Conservation (phyloP, 345 rosid genomes). For the Aquilaria sinensis region DNA sequence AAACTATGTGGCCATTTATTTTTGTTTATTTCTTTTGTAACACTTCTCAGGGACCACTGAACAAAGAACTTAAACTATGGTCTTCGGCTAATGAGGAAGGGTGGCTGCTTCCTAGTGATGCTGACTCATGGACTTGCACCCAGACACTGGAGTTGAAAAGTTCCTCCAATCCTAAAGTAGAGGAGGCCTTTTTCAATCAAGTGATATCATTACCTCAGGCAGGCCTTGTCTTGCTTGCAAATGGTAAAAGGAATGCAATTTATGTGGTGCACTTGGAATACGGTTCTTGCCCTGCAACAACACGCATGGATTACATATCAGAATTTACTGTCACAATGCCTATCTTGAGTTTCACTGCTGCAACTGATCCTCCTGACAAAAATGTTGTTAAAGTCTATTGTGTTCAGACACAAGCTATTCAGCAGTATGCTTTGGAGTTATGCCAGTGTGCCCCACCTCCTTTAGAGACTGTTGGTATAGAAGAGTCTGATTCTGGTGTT, state of each 20-base stretch:
- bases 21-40: background rate
- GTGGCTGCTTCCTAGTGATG: constrained; percentile 61
- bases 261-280: constrained; percentile 75
- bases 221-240: constrained; percentile 74
- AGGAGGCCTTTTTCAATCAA: constrained; percentile 83
- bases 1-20: background rate
- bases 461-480: constrained; percentile 43
- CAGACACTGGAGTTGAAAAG: constrained; percentile 73
- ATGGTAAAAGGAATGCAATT: constrained; percentile 82
- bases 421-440: constrained; percentile 84
- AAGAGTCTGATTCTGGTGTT: constrained; percentile 43
- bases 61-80: constrained; percentile 84
- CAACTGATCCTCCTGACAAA: constrained; percentile 57
- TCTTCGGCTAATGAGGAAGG: constrained; percentile 67
- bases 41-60: constrained; percentile 60
- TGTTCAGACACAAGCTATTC: constrained; percentile 90
- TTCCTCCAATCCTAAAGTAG: constrained; percentile 51
- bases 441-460: constrained; percentile 74
- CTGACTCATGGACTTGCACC: constrained; percentile 69
- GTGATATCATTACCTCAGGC: constrained; percentile 63
- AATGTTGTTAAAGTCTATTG: constrained; percentile 71
- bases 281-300: constrained; percentile 66
- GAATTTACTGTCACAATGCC: constrained; percentile 93
- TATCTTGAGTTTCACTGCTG: constrained; percentile 82
- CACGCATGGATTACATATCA: constrained; percentile 73